These are phyloP conservation scores for Leccinum rimulosum DNA, from an alignment of 768 basidiomycete genomes.

Conservation along the genomic window DNA sequence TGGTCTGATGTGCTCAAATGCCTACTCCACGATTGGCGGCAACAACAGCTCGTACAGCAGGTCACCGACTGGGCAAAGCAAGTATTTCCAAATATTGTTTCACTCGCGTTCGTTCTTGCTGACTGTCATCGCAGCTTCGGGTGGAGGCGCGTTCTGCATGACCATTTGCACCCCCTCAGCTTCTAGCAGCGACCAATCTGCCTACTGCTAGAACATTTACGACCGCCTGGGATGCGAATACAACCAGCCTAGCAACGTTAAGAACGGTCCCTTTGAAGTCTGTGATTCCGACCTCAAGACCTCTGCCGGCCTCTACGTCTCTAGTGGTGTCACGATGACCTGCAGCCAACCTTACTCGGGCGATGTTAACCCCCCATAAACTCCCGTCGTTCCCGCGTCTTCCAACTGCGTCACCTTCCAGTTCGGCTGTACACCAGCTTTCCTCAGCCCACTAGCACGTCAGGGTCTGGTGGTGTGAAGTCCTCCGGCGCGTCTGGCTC, in stretches of 20 bases:
- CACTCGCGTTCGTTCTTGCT: not conserved
- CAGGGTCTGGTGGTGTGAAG: constrained; percentile 8
- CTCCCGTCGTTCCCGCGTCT: constrained; percentile 38
- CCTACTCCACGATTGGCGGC: constrained; percentile 41
- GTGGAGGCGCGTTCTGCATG: constrained; percentile 59
- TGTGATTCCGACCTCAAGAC: constrained; percentile 67
- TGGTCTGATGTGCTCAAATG: constrained; percentile 63
- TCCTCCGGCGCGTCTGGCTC: constrained; percentile 9
- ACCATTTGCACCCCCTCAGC: constrained; percentile 65
- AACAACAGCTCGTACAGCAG: constrained; percentile 47
- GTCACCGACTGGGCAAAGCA: constrained; percentile 66
- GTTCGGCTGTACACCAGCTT: constrained; percentile 35
- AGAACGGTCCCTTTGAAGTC: constrained; percentile 56
- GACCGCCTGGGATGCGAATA: constrained; percentile 72
- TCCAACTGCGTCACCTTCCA: constrained; percentile 43
- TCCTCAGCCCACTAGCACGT: constrained; percentile 9
- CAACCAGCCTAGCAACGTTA: constrained; percentile 69
- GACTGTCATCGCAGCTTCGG: constrained; percentile 45
- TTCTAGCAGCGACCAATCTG: constrained; percentile 36
- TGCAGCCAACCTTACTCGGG: constrained; percentile 42
- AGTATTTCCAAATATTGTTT: constrained; percentile 17
- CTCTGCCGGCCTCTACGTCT: constrained; percentile 51
- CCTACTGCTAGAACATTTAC: constrained; percentile 67
- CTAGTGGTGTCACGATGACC: constrained; percentile 40
- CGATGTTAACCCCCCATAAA: constrained; percentile 39